phyloP scores from a whole-genome alignment of 2,329 filamentous ascomycete genomes.

The Talaromyces sp. region DNA sequence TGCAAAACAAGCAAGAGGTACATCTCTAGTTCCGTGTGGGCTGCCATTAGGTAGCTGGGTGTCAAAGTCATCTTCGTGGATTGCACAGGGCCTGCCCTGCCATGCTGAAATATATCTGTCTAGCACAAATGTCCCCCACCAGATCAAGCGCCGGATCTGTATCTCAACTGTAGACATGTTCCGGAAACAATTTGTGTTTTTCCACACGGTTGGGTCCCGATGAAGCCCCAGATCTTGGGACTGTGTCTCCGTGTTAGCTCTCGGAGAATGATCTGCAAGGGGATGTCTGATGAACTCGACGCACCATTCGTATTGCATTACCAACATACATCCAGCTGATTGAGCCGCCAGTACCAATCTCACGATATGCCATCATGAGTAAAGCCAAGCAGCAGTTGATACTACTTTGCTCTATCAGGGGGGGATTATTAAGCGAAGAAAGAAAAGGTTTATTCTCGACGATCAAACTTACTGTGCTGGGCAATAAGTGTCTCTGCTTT shows the following conservation, averaged over 20 bases:
- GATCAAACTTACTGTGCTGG: slow-evolving; percentile 8
- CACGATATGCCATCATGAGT: slow-evolving; percentile 13
- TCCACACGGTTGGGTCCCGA: slow-evolving; percentile 13
- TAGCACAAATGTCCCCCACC: slow-evolving; percentile 13
- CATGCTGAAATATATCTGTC: slow-evolving; percentile 13
- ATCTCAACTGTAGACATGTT: slow-evolving; percentile 12
- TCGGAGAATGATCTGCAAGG: not conserved
- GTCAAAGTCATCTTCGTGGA: slow-evolving; percentile 13
- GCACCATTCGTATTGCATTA: slow-evolving; percentile 11
- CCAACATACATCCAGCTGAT: slow-evolving; percentile 14
- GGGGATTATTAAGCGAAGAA: not conserved
- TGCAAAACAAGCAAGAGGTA: slow-evolving; percentile 8
- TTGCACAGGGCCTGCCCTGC: slow-evolving; percentile 12
- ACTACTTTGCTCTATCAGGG: slow-evolving; percentile 12
- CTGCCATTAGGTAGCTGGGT: slow-evolving; percentile 10
- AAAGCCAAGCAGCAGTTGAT: slow-evolving; percentile 11
- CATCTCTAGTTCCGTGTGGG: slow-evolving; percentile 5
- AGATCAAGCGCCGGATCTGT: slow-evolving; percentile 11
- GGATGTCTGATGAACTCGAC: not conserved
- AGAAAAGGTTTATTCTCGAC: not conserved
- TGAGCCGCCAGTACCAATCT: slow-evolving; percentile 13
- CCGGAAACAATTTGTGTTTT: slow-evolving; percentile 10
- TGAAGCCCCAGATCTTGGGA: slow-evolving; percentile 12
- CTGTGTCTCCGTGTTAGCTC: not conserved
- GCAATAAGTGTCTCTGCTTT: slow-evolving; percentile 12